A percentile compares a stretch with the other conserved stretches of the same genome.
phyloP scores from a whole-genome alignment of 805 yeast genomes.

The Yarrowia keelungensis region DNA sequence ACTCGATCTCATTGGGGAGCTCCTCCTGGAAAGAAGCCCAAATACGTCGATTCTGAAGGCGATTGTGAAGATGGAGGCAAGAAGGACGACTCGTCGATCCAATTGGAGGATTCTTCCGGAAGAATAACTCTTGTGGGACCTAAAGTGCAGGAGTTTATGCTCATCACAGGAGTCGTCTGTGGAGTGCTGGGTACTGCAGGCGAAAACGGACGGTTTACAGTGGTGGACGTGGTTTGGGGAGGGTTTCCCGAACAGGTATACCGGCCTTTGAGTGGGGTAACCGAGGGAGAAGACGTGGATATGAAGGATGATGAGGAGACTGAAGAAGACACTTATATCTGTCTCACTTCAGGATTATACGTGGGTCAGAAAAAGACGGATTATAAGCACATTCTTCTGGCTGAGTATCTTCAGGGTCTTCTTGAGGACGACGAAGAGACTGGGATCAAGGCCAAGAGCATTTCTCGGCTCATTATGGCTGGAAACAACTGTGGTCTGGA shows the following conservation, averaged over 20 bases:
- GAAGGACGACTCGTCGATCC: slow-evolving; percentile 56
- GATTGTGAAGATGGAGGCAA: slow-evolving; percentile 48
- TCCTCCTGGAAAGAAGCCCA: slow-evolving; percentile 51
- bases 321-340: slow-evolving; percentile 52
- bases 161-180: slow-evolving; percentile 89
- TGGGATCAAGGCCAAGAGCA: not conserved
- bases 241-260: slow-evolving; percentile 53
- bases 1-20: slow-evolving; percentile 46
- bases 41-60: slow-evolving; percentile 62
- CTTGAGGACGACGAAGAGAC: slow-evolving; percentile 52
- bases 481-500: slow-evolving; percentile 17
- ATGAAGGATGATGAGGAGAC: not conserved
- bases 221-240: slow-evolving; percentile 81
- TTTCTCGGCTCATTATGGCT: slow-evolving; percentile 8
- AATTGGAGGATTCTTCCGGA: slow-evolving; percentile 94
- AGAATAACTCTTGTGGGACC: slow-evolving; percentile 75
- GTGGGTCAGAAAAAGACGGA: slow-evolving; percentile 56
- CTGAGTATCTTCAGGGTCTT: slow-evolving; percentile 76
- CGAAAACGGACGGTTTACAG: slow-evolving; percentile 81
- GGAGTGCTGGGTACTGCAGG: slow-evolving; percentile 88
- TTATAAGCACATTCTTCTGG: slow-evolving; percentile 57
- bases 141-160: slow-evolving; percentile 56
- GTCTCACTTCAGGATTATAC: slow-evolving; percentile 78
- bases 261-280: not conserved
- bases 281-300: not conserved